Evolutionary conservation across 306 rosid species (phyloP), one percentile per base, ranked within the genome.

Genomic region (Cicer yamashitae): DNA sequence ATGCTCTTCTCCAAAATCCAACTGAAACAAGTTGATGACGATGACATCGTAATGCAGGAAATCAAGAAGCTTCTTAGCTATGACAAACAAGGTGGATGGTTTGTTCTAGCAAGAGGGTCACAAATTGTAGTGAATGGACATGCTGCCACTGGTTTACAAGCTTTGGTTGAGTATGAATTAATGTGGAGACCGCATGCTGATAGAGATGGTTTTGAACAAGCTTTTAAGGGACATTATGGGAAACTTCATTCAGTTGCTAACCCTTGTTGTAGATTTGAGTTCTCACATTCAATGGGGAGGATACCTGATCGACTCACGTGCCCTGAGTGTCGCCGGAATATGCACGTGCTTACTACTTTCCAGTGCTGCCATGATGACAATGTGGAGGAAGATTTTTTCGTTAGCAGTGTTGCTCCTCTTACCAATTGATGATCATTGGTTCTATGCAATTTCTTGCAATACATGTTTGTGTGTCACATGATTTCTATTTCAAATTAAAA

Each of bases 1-100:
- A 89, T 89, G 91, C 71, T 87, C 8, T 80, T 85, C 72, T 89
- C 93, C 17, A 87, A 89, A 81, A 82, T 89, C 13, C 91, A 89
- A 14, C 82, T 79, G 7, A 75, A 53, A 6, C 87, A 82, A 46
- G 79, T 66, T 1, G 84, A 85, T 4, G 86, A 82, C 11, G 15
- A 20, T 0, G 89, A 87, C 76, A 70, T 73, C 0, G 77, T 87
- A 64, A 74, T 82, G 82, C 94, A 85, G 6, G 88, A 82, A 45
- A 80, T 89, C 76, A 85, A 85, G 73, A 85, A 44, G 70, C 80
- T 89, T 6, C 84, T 85, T 0, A 85, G 91, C 84, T 87, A 79
- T 7, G 94, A 87, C 79, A 89, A 70, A 9, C 77, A 74, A 8
- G 88, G 86, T 0, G 81, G 83, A 0, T 89, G 94, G 94, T 68